phyloP scores from a whole-genome alignment of 1,284 basidiomycete genomes.

The Microbotryum intermedium region DNA sequence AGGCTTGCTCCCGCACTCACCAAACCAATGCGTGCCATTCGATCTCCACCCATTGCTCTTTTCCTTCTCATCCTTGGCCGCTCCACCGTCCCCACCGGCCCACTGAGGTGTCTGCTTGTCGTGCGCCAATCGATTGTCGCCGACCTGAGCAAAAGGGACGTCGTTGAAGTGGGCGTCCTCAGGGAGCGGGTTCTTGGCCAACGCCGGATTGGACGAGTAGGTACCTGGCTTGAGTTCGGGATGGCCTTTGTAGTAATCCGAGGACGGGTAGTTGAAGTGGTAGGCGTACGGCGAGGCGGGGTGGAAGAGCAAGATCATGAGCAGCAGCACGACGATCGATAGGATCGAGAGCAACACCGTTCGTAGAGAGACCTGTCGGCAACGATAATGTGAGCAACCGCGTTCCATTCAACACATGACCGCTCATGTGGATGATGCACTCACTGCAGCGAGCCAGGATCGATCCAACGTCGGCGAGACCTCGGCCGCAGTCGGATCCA shows the following conservation, averaged over 20 bases:
- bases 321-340: slow-evolving; percentile 6
- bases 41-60: slow-evolving; percentile 4
- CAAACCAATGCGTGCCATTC: slow-evolving; percentile 29
- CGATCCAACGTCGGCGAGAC: no score
- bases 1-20: neutral
- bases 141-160: slow-evolving; percentile 26
- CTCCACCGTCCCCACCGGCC: slow-evolving; percentile 25
- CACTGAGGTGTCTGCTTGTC: slow-evolving; percentile 11
- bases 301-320: slow-evolving; percentile 19
- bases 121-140: neutral
- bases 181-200: slow-evolving; percentile 13
- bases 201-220: neutral
- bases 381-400: neutral
- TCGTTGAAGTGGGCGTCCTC: slow-evolving; percentile 15
- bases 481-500: no score
- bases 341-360: slow-evolving; percentile 13
- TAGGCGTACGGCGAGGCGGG: slow-evolving; percentile 7
- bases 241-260: slow-evolving; percentile 6
- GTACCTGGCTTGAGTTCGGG: slow-evolving; percentile 5
- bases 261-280: slow-evolving; percentile 4
- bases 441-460: no score
- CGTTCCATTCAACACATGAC: no score
- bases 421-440: no score
- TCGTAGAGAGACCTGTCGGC: slow-evolving; percentile 2
- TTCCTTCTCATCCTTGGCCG: neutral